Evolutionary conservation across 495 filamentous ascomycete species (phyloP).

Genomic region (Talaromyces nanjingensis): DNA sequence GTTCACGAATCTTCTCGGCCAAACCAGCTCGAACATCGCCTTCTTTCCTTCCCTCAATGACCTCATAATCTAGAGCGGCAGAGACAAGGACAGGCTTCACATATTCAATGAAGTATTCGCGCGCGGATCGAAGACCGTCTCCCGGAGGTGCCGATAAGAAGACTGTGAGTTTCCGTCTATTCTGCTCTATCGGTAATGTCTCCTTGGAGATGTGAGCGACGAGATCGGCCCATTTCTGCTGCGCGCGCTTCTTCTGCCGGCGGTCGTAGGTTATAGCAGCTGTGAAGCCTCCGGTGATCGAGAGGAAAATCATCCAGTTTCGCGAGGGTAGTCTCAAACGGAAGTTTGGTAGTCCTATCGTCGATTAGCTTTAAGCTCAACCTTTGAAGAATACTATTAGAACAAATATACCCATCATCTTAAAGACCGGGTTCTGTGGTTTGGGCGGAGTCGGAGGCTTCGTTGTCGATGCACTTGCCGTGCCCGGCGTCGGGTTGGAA

Average conservation of each 20-base stretch:
- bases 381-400: background rate
- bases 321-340: slow-evolving; percentile 84
- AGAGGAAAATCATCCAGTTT: slow-evolving; percentile 95
- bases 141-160: slow-evolving; percentile 80
- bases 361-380: background rate
- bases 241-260: slow-evolving; percentile 72
- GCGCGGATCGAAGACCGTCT: slow-evolving; percentile 70
- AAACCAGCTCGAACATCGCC: slow-evolving; percentile 78
- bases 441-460: slow-evolving; percentile 27
- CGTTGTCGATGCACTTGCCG: slow-evolving; percentile 24
- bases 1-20: slow-evolving; percentile 72
- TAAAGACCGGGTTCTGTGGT: slow-evolving; percentile 58
- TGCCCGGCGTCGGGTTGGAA: background rate
- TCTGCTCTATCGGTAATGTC: slow-evolving; percentile 56
- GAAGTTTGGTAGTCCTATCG: slow-evolving; percentile 62
- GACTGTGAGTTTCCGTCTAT: slow-evolving; percentile 81
- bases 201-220: slow-evolving; percentile 85
- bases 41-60: slow-evolving; percentile 82
- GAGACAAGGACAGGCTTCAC: slow-evolving; percentile 89
- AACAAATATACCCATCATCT: slow-evolving; percentile 58
- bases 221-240: slow-evolving; percentile 76
- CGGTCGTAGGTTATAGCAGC: slow-evolving; percentile 82
- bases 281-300: slow-evolving; percentile 68
- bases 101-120: slow-evolving; percentile 93
- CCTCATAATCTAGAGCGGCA: slow-evolving; percentile 88